Percentiles rank a stretch among this genome's conserved stretches.
These are phyloP conservation scores for Kluyveromyces lactis DNA, from an alignment of 805 yeast genomes.

Conservation along the genomic window DNA sequence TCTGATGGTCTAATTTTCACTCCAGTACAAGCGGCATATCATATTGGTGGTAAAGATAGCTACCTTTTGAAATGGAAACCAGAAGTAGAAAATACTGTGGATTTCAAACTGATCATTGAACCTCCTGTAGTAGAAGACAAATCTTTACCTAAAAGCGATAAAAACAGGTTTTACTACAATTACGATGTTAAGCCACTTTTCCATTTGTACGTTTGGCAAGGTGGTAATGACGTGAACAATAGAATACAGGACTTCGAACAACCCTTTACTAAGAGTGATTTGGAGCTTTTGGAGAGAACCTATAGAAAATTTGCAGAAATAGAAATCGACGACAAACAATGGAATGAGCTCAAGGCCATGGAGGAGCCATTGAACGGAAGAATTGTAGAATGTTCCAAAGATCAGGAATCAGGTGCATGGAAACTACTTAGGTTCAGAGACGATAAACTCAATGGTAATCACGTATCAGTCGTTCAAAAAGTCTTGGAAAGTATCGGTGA, in stretches of 20 bases:
- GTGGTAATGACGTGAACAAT: conserved; percentile 35
- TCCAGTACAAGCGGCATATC: conserved; percentile 79
- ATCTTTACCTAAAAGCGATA: conserved; percentile 42
- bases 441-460: conserved; percentile 87
- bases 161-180: conserved; percentile 64
- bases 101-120: conserved; percentile 58
- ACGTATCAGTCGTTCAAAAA: conserved; percentile 68
- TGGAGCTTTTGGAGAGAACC: conserved; percentile 30
- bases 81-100: conserved; percentile 88
- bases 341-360: conserved; percentile 64
- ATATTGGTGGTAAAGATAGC: conserved; percentile 74
- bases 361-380: conserved; percentile 84
- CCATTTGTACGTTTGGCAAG: conserved; percentile 71
- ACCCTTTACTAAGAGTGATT: conserved; percentile 26
- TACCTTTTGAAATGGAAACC: conserved; percentile 95
- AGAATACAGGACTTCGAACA: conserved; percentile 22
- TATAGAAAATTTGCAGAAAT: conserved; percentile 65
- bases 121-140: conserved; percentile 28
- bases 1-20: conserved; percentile 94
- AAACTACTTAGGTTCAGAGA: conserved; percentile 81
- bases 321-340: conserved; percentile 57
- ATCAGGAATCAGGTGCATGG: conserved; percentile 61
- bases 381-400: conserved; percentile 75
- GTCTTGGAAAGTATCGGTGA: conserved; percentile 80
- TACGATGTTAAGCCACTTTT: conserved; percentile 74